These are phyloP conservation scores for Glycine latifolia DNA, from an alignment of 306 rosid species.

Conservation along the genomic window DNA sequence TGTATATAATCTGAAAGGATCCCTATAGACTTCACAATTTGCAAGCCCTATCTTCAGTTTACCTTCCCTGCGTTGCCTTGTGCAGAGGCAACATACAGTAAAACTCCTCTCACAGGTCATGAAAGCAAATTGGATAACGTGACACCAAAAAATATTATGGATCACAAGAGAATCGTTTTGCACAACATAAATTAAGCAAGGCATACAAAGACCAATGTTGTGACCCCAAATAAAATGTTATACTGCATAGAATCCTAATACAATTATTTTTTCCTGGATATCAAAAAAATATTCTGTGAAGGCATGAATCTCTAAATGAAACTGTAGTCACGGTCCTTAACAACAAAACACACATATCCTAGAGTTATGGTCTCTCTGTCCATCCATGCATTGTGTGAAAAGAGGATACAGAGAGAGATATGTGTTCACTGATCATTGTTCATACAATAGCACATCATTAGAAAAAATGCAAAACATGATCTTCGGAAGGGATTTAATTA, in stretches of 20 bases:
- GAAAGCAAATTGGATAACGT: neutral
- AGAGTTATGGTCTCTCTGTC: neutral
- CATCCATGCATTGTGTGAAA: neutral
- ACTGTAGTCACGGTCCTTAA: neutral
- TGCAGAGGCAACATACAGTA: too few relatives aligned
- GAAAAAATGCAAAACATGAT: neutral
- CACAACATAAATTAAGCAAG: neutral
- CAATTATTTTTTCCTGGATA: too few relatives aligned
- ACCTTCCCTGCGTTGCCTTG: too few relatives aligned
- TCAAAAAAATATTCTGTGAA: neutral
- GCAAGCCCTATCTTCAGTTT: too few relatives aligned
- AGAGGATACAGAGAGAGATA: neutral
- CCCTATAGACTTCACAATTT: too few relatives aligned
- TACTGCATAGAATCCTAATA: neutral
- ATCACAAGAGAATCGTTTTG: neutral
- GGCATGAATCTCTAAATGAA: neutral
- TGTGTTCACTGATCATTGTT: neutral
- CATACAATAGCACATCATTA: conserved; percentile 11
- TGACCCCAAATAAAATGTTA: neutral
- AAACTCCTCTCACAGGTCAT: too few relatives aligned
- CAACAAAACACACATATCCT: neutral
- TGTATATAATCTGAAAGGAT: too few relatives aligned
- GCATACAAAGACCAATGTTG: too few relatives aligned
- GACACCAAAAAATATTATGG: neutral
- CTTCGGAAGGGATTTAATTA: conserved; percentile 24